Evolutionary conservation across 495 filamentous ascomycete species (phyloP), one percentile per base, ranked within the genome.

Genomic region (Saxispiralis lemnorum): DNA sequence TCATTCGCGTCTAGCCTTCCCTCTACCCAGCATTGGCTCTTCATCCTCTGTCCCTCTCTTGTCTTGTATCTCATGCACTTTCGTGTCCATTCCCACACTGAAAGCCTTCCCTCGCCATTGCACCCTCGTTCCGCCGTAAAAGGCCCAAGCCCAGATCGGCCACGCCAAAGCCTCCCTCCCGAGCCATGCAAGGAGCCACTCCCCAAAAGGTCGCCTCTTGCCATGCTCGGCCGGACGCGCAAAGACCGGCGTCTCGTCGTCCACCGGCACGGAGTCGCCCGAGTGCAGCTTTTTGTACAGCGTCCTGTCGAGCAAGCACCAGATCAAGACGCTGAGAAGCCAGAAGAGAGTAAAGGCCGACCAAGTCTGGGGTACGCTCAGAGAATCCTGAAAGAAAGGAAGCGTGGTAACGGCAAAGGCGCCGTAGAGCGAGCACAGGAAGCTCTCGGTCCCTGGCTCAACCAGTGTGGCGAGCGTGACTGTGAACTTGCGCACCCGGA

Each of bases 401-500:
- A 93, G 54, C 0, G 78, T 83, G 0, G 81, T 93, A 16, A 83
- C 47, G 0, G 75, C 85, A 58, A 75, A 94, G 0, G 81, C 73
- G 19, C 86, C 76, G 54, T 93, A 82, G 1, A 78, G 56, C 13
- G 76, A 83, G 59, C 84, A 89, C 0, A 94, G 54, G 11, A 96
- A 63, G n/a, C 76, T 80, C 61, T 96, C 92, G 2, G 89, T 89
- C 2, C 84, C 86, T 0, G 87, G 88, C 51, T 99, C 92, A n/a
- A 94, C 79, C 1, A 95, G 63, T 0, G 92, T 95, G 0, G 92
- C 92, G 0, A 79, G 66, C 14, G 81, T 65, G 24, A 95, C 88
- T 5, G 87, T 94, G 67, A 83, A 99, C 56, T 96, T 99, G 24
- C 92, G 69, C 2, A 93, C 92, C 0, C 92, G 74, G 14, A 95